These are phyloP conservation scores for Kandelia obovata DNA, from an alignment of 345 rosid species.

Conservation along the genomic window DNA sequence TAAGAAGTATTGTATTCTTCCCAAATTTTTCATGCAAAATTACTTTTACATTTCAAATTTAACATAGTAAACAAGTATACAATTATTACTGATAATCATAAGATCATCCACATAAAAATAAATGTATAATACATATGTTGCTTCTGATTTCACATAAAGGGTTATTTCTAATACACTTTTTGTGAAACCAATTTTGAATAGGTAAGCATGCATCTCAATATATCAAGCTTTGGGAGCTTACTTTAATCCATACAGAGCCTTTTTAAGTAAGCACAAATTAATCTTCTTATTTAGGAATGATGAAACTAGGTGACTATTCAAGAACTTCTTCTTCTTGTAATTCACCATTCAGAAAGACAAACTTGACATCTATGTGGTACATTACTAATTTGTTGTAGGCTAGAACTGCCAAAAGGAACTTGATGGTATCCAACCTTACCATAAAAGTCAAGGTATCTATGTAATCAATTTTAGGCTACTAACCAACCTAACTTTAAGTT, in stretches of 20 bases:
- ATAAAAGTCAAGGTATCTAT: not conserved
- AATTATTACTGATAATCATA: not conserved
- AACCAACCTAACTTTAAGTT: not conserved
- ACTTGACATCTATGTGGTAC: too few species aligned
- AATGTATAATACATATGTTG: not conserved
- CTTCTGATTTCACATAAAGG: not conserved
- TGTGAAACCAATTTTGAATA: not conserved
- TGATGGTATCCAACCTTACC: not conserved
- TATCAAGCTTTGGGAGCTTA: too few species aligned
- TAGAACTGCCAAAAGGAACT: not conserved
- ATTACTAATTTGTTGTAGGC: too few species aligned
- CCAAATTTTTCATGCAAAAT: not conserved
- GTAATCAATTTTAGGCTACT: not conserved
- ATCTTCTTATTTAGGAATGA: not conserved
- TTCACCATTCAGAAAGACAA: not conserved
- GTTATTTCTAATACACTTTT: not conserved
- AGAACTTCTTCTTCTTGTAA: not conserved
- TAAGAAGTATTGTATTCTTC: not conserved
- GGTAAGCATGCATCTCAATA: not conserved
- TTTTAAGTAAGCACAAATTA: too few species aligned
- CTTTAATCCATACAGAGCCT: too few species aligned
- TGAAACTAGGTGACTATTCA: not conserved
- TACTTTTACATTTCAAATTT: not conserved
- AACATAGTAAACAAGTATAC: not conserved
- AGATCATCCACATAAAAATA: not conserved